Evolutionary conservation across 495 filamentous ascomycete species (phyloP), one percentile per base, ranked within the genome.

Genomic region (Ascodesmis nigricans): DNA sequence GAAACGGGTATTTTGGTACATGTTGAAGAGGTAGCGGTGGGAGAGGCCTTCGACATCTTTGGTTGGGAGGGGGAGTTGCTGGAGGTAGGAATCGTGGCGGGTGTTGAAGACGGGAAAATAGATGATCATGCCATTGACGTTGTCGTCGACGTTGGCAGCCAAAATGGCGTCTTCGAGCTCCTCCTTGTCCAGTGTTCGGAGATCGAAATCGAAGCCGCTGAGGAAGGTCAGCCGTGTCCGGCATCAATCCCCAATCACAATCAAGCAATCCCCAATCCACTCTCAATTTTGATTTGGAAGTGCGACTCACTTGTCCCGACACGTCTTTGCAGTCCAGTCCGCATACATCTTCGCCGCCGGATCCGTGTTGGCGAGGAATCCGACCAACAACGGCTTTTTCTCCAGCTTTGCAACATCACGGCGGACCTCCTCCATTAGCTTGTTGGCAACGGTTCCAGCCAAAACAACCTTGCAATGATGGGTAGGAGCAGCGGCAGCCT

Each of bases 1-100:
- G 60, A 80, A 93, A 31, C 87, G 78, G 47, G 87, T 68, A 58
- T 97, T 97, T 62, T 93, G 76, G 62, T 93, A 97, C 80, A 97
- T 91, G 64, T 97, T 97, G 67, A 83, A 87, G 49, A 93, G 73
- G 58, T 93, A 87, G 38, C 66, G 72, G 53, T 93, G 84, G 45
- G 73, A 82, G 34, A 97, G 73, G 15, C 87, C 87, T 49, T 97
- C 87, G 37, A 97, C 87, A 44, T 97, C 87, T 57, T 97, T 97
- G 53, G 61, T 54, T 29, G 90, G 65, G 35, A 77, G 65, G 15
- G 91, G 79, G n/a, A 90, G 75, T 58, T 93, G 80, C 58, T 95
- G 87, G 39, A 97, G 68, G 55, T 93, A 92, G 46, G 73, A 71
- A 54, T 97, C 87, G 47, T 91, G 77, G 10, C 66, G 64, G 42